Base-by-base conservation (phyloP, 1,139 yeast genomes). In the Yamadazyma triangularis region DNA sequence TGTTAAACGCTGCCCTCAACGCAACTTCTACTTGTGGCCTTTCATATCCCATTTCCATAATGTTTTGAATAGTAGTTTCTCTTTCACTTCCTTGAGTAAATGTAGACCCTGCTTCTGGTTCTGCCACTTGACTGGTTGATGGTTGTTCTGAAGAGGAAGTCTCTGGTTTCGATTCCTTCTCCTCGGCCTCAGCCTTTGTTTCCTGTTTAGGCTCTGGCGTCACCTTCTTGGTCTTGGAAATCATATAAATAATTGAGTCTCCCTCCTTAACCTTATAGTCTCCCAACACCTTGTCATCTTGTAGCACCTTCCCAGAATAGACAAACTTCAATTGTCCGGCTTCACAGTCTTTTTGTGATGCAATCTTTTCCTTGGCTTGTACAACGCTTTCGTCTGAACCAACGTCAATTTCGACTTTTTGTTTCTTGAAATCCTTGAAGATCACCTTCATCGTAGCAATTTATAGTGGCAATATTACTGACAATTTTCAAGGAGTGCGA, bases 31-130 rank as follows among this genome's bases (percentile, higher is more conserved):
- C 96, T 53, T 86, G 86, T 5, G 77, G 72, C 47, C 95, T 78
- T 31, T 84, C 88, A 55, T 87, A 93, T 10, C 98, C 98, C 97
- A 91, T 88, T 48, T 87, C 97, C 80, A 88, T 77, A 53, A 91
- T 87, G 51, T 83, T 83, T 42, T 70, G 73, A 38, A 91, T 76
- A 14, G 84, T 80, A 11, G 79, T 68, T 44, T 81, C 85, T 43
- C 88, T 68, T 35, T 74, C 79, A 26, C 62, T 52, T 11, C 93
- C 93, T 30, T 73, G 72, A 18, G 87, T 77, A 50, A 76, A 73
- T 8, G 76, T 67, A 8, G 76, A 67, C 34, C 35, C 51, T 31
- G 71, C 64, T 25, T 56, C 55, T 30, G 55, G 33, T 8, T 52
- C 31, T 2, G 58, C 34, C 5, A 56, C 41, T 12, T 55, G 39